These are phyloP conservation scores for Bauhinia variegata DNA, from an alignment of 306 rosid species.

Conservation along the genomic window DNA sequence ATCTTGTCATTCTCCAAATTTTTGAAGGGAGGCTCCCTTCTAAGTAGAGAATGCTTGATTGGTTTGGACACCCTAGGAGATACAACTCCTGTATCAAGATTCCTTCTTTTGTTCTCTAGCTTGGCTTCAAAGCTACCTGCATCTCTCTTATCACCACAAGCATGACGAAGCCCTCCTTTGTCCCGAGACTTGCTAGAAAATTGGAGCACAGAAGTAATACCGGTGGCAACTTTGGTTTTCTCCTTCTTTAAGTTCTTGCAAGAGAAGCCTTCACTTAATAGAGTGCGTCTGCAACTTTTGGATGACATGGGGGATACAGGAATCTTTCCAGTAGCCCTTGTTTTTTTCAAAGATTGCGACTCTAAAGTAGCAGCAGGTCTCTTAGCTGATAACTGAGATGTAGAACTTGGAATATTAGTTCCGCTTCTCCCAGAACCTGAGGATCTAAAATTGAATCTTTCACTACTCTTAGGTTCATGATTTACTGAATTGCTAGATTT, in stretches of 20 bases:
- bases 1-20: constrained; percentile 8
- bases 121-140: background rate
- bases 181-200: constrained; percentile 10
- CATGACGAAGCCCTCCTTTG: background rate
- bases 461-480: constrained; percentile 22
- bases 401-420: constrained; percentile 5
- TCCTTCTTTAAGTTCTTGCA: constrained; percentile 5
- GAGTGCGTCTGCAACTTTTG: constrained; percentile 11
- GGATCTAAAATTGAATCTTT: constrained; percentile 1
- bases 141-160: background rate
- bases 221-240: constrained; percentile 16
- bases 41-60: background rate
- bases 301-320: constrained; percentile 11
- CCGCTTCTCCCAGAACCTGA: background rate
- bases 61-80: constrained; percentile 10
- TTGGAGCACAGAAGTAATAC: background rate
- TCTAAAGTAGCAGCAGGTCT: constrained; percentile 20
- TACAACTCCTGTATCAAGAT: background rate
- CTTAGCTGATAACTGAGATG: constrained; percentile 16
- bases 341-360: constrained; percentile 14
- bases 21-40: background rate
- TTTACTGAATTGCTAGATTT: background rate
- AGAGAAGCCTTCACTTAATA: constrained; percentile 8
- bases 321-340: constrained; percentile 15
- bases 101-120: background rate